Base-by-base conservation (phyloP, 2,329 filamentous ascomycete genomes). In the Onygenales sp. region DNA sequence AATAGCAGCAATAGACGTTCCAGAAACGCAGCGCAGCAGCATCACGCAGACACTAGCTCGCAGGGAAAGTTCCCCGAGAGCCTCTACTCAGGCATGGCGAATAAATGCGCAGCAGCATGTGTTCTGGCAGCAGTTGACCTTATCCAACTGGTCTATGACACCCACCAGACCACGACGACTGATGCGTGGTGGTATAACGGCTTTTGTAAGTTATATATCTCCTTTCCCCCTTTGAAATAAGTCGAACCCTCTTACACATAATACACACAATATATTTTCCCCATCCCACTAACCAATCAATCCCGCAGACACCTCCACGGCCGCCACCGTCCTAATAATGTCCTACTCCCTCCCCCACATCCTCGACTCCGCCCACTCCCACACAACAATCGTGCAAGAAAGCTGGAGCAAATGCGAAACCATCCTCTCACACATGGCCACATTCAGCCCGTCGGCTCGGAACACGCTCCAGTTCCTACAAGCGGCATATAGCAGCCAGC, bases 101-200 rank as follows among this genome's bases (percentile, higher is more conserved):
- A 58, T 0, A 63, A 67, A 42, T 70, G 66, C 33, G 67, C 67
- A 0, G 59, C 57, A 2, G 58, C 59, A 1, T 72, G 69, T 33
- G 61, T 69, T 3, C 55, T 53, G 2, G 58, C 66, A 2, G 66
- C 69, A 0, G 60, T 65, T 3, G 59, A 66, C 8, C 60, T 72
- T 2, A 59, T 70, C 2, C 56, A 58, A 1, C 59, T 67, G 5
- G 57, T 71, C 1, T 54, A 67, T 35, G 54, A 62, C 10, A 69
- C 63, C 3, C 64, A 66, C 39, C 50, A 53, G 41, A 64, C 63
- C 1, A 55, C 63, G 1, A 41, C 58, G 1, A 63, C 63, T 2
- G 66, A 66, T 21, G 59, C 63, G 3, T 70, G 67, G 69, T 72
- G 69, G 69, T 71, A 70, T 54, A 71, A 71, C 52, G 66, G 65